Evolutionary conservation across 495 filamentous ascomycete genomes (phyloP).

Genomic region (Penicillium arizonense): DNA sequence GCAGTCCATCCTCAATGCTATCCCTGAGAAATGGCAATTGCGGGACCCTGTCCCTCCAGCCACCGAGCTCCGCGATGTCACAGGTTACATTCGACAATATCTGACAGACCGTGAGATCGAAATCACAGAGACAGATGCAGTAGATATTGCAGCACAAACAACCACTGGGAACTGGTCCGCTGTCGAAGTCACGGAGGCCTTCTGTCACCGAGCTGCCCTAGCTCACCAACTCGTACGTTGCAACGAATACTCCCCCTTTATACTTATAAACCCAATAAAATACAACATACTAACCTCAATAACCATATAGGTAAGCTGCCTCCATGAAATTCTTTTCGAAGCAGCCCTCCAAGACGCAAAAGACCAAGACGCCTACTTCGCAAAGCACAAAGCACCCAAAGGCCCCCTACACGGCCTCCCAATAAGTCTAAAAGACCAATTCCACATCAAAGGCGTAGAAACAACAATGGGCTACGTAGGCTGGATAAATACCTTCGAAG

Average conservation of each 20-base stretch:
- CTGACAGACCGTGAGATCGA: conserved; percentile 53
- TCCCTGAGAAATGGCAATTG: conserved; percentile 59
- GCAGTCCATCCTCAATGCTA: conserved; percentile 49
- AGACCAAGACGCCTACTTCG: conserved; percentile 56
- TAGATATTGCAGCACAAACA: conserved; percentile 47
- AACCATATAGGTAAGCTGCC: conserved; percentile 47
- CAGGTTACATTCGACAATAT: conserved; percentile 59
- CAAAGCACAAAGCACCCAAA: conserved; percentile 42
- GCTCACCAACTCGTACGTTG: conserved; percentile 53
- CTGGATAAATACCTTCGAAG: conserved; percentile 53
- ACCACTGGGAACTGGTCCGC: conserved; percentile 45
- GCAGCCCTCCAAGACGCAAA: conserved; percentile 58
- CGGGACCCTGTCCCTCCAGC: conserved; percentile 43
- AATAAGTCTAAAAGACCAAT: conserved; percentile 68
- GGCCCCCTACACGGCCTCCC: conserved; percentile 67
- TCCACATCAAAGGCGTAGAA: conserved; percentile 63
- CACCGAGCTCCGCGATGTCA: conserved; percentile 59
- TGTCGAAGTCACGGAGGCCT: conserved; percentile 52
- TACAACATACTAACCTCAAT: background rate
- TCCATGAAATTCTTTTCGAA: conserved; percentile 65
- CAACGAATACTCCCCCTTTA: too few relatives aligned
- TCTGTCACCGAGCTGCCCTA: conserved; percentile 55
- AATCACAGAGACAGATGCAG: conserved; percentile 55
- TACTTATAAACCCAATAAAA: background rate
- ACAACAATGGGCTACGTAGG: conserved; percentile 63